Percentiles rank a stretch among this genome's conserved stretches.
These are phyloP conservation scores for Boletus rubropictus DNA, from an alignment of 768 basidiomycete genomes.

Conservation along the genomic window DNA sequence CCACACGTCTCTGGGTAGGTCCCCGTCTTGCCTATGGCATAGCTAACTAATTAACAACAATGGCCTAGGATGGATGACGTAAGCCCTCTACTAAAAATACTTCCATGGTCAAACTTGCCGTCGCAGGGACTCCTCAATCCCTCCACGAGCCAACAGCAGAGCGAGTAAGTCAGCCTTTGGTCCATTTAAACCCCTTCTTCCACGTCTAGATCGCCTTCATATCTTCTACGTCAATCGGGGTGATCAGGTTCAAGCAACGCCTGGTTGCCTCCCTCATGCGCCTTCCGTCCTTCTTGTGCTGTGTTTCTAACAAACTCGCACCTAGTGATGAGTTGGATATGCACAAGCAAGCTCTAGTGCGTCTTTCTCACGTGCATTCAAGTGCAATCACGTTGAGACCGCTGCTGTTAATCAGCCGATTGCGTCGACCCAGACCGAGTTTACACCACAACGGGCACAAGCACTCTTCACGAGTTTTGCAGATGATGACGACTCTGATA, in stretches of 20 bases:
- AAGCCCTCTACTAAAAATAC: conserved; percentile 22
- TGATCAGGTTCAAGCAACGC: conserved; percentile 21
- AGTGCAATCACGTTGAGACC: background rate
- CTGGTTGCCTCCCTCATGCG: conserved; percentile 45
- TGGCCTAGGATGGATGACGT: conserved; percentile 30
- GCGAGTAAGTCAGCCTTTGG: conserved; percentile 29
- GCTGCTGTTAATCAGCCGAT: background rate
- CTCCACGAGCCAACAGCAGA: conserved; percentile 19
- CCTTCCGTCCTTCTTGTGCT: conserved; percentile 58
- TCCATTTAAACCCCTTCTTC: conserved; percentile 13
- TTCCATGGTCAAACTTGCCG: conserved; percentile 8
- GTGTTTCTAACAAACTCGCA: conserved; percentile 49
- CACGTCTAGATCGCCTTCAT: conserved; percentile 9
- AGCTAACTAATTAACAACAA: background rate
- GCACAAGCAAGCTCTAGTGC: conserved; percentile 28
- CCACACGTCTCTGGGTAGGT: conserved; percentile 12
- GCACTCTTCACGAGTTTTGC: conserved; percentile 59
- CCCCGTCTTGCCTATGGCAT: background rate
- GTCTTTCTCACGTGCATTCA: conserved; percentile 13
- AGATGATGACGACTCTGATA: conserved; percentile 41
- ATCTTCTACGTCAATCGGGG: conserved; percentile 14
- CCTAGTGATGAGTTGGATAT: conserved; percentile 45
- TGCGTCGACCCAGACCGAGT: conserved; percentile 29
- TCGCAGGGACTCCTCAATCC: conserved; percentile 25
- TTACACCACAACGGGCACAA: conserved; percentile 45